Evolutionary conservation across 23 red algal species (phyloP).

Genomic region (Gracilaria gracilis): DNA sequence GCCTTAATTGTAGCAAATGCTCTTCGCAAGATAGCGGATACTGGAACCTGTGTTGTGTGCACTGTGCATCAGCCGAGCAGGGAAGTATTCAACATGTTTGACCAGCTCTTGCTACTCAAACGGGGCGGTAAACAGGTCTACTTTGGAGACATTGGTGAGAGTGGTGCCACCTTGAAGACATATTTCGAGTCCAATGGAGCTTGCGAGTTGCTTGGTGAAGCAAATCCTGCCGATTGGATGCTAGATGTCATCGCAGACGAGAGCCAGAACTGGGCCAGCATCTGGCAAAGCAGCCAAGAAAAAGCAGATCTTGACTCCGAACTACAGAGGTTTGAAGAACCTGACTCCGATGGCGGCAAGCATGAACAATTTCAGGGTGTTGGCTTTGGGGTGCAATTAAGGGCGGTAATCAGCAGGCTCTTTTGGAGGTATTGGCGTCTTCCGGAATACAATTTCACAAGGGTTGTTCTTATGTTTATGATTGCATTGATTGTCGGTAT

Average conservation of each 20-base stretch:
- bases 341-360: not conserved
- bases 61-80: constrained; percentile 90
- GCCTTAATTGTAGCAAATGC: constrained; percentile 67
- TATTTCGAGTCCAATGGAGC: constrained; percentile 82
- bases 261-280: constrained; percentile 54
- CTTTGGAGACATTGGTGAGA: constrained; percentile 82
- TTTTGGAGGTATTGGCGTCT: constrained; percentile 89
- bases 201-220: constrained; percentile 24
- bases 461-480: constrained; percentile 71
- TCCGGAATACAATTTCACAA: constrained; percentile 86
- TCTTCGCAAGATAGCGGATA: constrained; percentile 81
- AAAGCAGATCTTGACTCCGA: constrained; percentile 34
- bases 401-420: constrained; percentile 66
- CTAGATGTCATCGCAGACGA: constrained; percentile 84
- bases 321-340: constrained; percentile 52
- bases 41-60: constrained; percentile 81
- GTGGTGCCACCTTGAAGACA: constrained; percentile 31
- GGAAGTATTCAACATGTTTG: constrained; percentile 89
- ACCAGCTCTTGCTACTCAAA: constrained; percentile 81
- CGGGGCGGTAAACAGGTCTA: constrained; percentile 80
- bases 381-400: constrained; percentile 35
- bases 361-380: constrained; percentile 23
- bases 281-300: constrained; percentile 68
- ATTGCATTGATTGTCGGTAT: constrained; percentile 69
- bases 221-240: constrained; percentile 82